Base-by-base conservation (phyloP, 2,329 filamentous ascomycete species). In the Aspergillus proliferans region DNA sequence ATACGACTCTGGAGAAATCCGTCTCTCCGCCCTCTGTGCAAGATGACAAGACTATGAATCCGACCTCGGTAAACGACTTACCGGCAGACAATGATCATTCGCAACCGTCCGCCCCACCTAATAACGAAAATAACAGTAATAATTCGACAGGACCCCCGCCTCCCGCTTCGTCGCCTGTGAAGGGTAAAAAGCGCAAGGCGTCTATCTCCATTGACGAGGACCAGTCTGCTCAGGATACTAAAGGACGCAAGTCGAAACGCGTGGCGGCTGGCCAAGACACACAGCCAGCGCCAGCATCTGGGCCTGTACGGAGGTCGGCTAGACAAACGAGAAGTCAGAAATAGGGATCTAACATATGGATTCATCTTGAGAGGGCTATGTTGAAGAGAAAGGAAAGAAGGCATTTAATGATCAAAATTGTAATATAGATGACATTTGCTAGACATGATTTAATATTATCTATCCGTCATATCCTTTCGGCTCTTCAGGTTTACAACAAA, bases 301-400 rank as follows among this genome's bases (percentile, higher is more conserved):
- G 48, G 7, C 52, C 58, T 2, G 55, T 60, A 36, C 62, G 64
- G 18, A 54, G 64, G 24, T 68, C 65, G 14, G 42, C 64, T 7
- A 60, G 64, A 34, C 58, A 62, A 50, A 57, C 56, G 50, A 60
- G 57, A 28, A 65, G 57, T 39, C 21, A 48, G 42, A 58, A 51
- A 22, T 48, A 47, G 43, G 45, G 43, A 44, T 12, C 18, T 8
- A 22, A 12, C 3, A 19, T 15, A 15, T 21, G 38, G 18, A 9
- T 14, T 6, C 10, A 10, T 40, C 5, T 40, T 40, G 18, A 36
- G 14, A n/a, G 7, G 15, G 34, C 34, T n/a, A 8, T 7, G 6
- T 36, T 40, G 8, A 19, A 40, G 26, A 2, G 19, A 40, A 40
- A 40, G 15, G 18, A 19, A 21, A 21, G 9, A 10, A 22, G 5